Evolutionary conservation across 1,284 basidiomycete genomes (phyloP), one percentile per base, ranked within the genome.

Genomic region (Papiliotrema nemorosa): DNA sequence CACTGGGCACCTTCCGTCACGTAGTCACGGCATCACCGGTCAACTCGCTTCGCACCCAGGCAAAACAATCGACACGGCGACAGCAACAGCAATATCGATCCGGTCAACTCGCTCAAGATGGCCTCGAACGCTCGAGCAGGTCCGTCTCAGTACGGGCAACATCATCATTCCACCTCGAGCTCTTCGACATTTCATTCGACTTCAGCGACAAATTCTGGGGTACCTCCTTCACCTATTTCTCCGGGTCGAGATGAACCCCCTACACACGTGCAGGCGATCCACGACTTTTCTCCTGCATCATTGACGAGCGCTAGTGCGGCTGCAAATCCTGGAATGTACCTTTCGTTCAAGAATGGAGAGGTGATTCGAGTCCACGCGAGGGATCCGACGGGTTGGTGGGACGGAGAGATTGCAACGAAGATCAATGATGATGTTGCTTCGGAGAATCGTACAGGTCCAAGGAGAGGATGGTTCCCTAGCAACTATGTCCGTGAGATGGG

Each of bases 391-490:
- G 96, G 94, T 0, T 98, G 96, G 96, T 97, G 94, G 94, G 93
- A 98, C 68, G 94, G 96, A 10, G 91, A 97, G 74, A 75, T 96
- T 47, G 37, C 26, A 13, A n/a, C 48, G 2, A 44, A 47, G 38
- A 49, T 35, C 27, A 52, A 34, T 3, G 38, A 38, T 6, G 52
- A 42, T 18, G 45, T 29, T 5, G 57, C 50, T 24, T 57, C 52
- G 13, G 26, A 24, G 22, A 48, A 40, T 25, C 56, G 60, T 18
- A 61, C 55, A 16, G 66, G 67, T 1, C 47, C 62, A 2, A 60
- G 84, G 49, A 78, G 91, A 62, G 96, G 96, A n/a, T 99, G 94
- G 94, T 97, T 97, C 73, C 94, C 94, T n/a, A 91, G 89, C 60
- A 81, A 79, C 56, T 81, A 78, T 57, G 75, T 77, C 10, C 55